These are phyloP conservation scores for Favolaschia claudopus DNA, from an alignment of 768 basidiomycete species.

Conservation along the genomic window DNA sequence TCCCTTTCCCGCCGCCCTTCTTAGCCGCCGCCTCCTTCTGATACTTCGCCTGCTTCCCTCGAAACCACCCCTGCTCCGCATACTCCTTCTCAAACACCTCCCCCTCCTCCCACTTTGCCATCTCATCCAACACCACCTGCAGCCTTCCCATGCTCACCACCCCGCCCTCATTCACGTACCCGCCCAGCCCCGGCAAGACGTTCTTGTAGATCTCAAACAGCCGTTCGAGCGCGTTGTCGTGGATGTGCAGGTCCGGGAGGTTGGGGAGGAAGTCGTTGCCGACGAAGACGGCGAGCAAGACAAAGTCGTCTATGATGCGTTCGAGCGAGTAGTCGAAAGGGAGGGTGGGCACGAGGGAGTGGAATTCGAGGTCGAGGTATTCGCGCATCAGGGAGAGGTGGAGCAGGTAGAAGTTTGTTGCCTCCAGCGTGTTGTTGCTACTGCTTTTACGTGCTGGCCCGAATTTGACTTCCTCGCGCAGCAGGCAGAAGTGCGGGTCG, in stretches of 20 bases:
- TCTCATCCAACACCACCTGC: conserved; percentile 88
- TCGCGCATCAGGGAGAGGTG: conserved; percentile 96
- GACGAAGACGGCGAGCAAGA: conserved; percentile 94
- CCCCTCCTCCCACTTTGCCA: conserved; percentile 86
- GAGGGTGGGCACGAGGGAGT: conserved; percentile 66
- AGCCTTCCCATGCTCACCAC: conserved; percentile 80
- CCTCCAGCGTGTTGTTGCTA: conserved; percentile 67
- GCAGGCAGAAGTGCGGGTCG: conserved; percentile 97
- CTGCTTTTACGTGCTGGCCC: conserved; percentile 81
- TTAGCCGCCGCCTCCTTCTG: conserved; percentile 67
- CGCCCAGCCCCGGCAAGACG: conserved; percentile 83
- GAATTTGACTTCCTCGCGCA: conserved; percentile 98
- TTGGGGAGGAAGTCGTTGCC: conserved; percentile 98
- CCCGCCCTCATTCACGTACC: conserved; percentile 93
- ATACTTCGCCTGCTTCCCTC: conserved; percentile 88
- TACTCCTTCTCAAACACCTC: conserved; percentile 94
- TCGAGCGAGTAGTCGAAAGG: conserved; percentile 91
- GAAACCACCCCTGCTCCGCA: conserved; percentile 90
- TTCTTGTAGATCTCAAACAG: conserved; percentile 97
- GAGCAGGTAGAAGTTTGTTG: conserved; percentile 92
- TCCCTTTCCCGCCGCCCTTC: too few relatives aligned
- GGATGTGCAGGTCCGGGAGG: conserved; percentile 95
- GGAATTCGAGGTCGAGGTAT: conserved; percentile 96
- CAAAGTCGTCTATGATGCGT: conserved; percentile 97
- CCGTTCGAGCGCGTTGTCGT: conserved; percentile 93